Evolutionary conservation across 108 stramenopile genomes (phyloP).

Genomic region (Skeletonema grethae): DNA sequence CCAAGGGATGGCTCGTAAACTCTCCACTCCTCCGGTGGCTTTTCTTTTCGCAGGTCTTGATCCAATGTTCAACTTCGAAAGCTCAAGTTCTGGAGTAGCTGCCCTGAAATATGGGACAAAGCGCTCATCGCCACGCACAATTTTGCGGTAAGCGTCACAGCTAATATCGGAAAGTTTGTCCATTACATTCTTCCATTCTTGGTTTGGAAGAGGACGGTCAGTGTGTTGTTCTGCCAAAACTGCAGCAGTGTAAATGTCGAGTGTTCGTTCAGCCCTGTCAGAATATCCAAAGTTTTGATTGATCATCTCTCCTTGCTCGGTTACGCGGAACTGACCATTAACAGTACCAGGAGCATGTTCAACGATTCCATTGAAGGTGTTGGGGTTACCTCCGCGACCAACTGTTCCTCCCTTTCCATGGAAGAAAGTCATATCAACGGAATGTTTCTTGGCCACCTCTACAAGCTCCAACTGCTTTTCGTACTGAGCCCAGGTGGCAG

Average conservation of each 20-base stretch:
- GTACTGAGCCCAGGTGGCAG: constrained; percentile 96
- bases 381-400: constrained; percentile 84
- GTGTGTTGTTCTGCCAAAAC: constrained; percentile 86
- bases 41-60: constrained; percentile 96
- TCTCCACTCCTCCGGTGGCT: constrained; percentile 94
- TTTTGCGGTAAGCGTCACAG: constrained; percentile 87
- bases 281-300: constrained; percentile 94
- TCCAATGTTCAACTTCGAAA: constrained; percentile 93
- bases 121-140: constrained; percentile 84
- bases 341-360: constrained; percentile 92
- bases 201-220: constrained; percentile 52
- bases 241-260: constrained; percentile 96
- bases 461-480: constrained; percentile 89
- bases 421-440: constrained; percentile 84
- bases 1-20: constrained; percentile 88
- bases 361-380: constrained; percentile 83
- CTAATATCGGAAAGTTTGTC: constrained; percentile 80
- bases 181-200: constrained; percentile 89
- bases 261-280: constrained; percentile 87
- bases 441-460: constrained; percentile 64
- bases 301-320: constrained; percentile 99
- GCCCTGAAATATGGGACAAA: constrained; percentile 98
- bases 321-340: constrained; percentile 97
- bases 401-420: constrained; percentile 85
- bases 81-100: constrained; percentile 96